Conservation (phyloP, 768 basidiomycete species). For the Podaxis sp. region DNA sequence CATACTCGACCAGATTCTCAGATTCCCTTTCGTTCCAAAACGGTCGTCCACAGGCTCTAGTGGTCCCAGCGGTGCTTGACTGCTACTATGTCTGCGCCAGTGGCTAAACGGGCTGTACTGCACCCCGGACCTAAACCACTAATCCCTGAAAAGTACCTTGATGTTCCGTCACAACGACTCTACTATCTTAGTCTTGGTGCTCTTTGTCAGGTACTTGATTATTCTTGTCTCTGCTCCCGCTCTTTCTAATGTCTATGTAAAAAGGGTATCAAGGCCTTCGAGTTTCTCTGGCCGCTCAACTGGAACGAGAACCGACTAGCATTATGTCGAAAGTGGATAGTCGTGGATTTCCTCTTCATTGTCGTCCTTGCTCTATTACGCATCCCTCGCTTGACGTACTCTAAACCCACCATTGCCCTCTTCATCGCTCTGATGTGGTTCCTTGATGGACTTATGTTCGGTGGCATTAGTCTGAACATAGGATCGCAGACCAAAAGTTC, state of each 20-base stretch:
- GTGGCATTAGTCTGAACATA: slow-evolving; percentile 60
- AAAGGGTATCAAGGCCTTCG: slow-evolving; percentile 75
- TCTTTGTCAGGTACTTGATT: slow-evolving; percentile 61
- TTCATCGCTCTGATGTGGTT: slow-evolving; percentile 63
- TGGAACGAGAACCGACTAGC: slow-evolving; percentile 40
- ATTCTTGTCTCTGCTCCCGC: neutral
- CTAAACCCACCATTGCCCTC: slow-evolving; percentile 57
- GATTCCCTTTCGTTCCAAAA: neutral
- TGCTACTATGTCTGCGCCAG: slow-evolving; percentile 9
- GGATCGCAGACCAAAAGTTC: slow-evolving; percentile 3
- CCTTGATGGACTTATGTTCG: slow-evolving; percentile 69
- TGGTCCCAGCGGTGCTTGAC: neutral
- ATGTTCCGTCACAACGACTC: slow-evolving; percentile 76
- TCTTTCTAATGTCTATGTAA: slow-evolving; percentile 10
- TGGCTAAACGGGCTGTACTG: neutral
- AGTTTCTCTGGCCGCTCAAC: slow-evolving; percentile 59
- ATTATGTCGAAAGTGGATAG: slow-evolving; percentile 68
- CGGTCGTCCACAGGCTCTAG: neutral
- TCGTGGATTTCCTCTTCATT: slow-evolving; percentile 64
- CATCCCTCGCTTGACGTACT: slow-evolving; percentile 73
- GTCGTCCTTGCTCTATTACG: slow-evolving; percentile 56
- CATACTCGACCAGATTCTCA: neutral
- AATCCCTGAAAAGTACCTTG: slow-evolving; percentile 72
- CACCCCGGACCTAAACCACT: slow-evolving; percentile 35
- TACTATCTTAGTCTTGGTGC: slow-evolving; percentile 76